Evolutionary conservation across 106 monocot species (phyloP).

Genomic region (Hemerocallis citrina): DNA sequence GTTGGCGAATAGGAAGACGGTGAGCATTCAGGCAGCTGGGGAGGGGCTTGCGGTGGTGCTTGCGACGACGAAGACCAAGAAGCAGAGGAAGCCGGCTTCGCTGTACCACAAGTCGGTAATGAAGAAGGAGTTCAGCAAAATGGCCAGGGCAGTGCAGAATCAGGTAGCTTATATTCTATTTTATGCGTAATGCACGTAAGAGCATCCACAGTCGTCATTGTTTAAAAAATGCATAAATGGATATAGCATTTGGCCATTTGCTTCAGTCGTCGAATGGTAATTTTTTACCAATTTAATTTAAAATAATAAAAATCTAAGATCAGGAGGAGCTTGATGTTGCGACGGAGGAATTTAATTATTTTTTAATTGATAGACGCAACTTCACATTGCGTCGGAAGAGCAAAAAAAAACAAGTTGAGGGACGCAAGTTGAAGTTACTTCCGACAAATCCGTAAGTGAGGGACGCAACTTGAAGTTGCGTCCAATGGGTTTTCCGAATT

Average conservation of each 20-base stretch:
- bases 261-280: not conserved
- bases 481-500: too few relatives aligned
- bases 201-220: too few relatives aligned
- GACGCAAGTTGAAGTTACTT: too few relatives aligned
- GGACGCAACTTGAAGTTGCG: too few relatives aligned
- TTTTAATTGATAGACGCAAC: too few relatives aligned
- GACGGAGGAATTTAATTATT: not conserved
- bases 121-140: conserved; percentile 59
- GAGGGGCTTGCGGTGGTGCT: conserved; percentile 38
- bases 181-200: too few relatives aligned
- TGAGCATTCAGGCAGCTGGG: conserved; percentile 34
- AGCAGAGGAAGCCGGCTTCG: conserved; percentile 38
- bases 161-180: conserved; percentile 29
- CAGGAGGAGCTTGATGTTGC: not conserved
- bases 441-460: too few relatives aligned
- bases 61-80: conserved; percentile 45
- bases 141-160: conserved; percentile 42
- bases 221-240: not conserved
- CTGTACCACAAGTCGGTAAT: conserved; percentile 34
- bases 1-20: conserved; percentile 55
- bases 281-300: not conserved
- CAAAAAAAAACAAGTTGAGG: too few relatives aligned
- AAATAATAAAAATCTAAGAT: too few relatives aligned
- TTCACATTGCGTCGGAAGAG: too few relatives aligned
- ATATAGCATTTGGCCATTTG: not conserved